phyloP scores from a whole-genome alignment of 805 yeast species.

The Lipomyces mesembrius region DNA sequence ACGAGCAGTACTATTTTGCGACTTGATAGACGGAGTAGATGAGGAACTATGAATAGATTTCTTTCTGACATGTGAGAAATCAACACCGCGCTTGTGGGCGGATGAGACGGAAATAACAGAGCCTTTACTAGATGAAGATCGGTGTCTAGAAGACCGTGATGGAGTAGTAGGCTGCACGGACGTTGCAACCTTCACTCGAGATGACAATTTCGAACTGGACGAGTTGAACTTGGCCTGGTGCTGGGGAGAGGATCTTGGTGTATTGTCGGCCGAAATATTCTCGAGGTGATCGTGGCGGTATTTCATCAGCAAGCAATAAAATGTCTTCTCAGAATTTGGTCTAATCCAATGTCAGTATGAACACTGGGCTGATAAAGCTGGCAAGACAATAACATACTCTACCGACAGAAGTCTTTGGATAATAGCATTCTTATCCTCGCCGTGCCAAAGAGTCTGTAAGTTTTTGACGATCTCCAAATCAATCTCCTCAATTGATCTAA shows the following conservation, averaged over 20 bases:
- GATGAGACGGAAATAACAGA: conserved; percentile 26
- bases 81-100: conserved; percentile 30
- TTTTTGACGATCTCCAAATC: conserved; percentile 78
- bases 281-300: conserved; percentile 70
- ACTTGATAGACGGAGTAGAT: conserved; percentile 17
- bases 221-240: conserved; percentile 7
- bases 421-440: conserved; percentile 62
- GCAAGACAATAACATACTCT: conserved; percentile 33
- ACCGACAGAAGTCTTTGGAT: conserved; percentile 57
- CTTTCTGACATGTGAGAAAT: conserved; percentile 26
- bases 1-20: conserved; percentile 8
- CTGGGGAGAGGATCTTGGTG: conserved; percentile 27
- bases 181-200: conserved; percentile 5
- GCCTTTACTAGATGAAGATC: conserved; percentile 16
- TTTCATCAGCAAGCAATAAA: conserved; percentile 72
- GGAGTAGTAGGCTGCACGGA: conserved; percentile 11
- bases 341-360: conserved; percentile 26
- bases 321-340: conserved; percentile 77
- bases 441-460: conserved; percentile 80
- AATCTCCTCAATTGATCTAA: conserved; percentile 53
- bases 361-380: background rate
- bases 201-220: background rate
- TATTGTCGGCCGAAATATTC: conserved; percentile 22
- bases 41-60: conserved; percentile 17
- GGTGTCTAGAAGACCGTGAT: conserved; percentile 19